Conservation (phyloP, 768 basidiomycete species). For the Serendipita vermifera region DNA sequence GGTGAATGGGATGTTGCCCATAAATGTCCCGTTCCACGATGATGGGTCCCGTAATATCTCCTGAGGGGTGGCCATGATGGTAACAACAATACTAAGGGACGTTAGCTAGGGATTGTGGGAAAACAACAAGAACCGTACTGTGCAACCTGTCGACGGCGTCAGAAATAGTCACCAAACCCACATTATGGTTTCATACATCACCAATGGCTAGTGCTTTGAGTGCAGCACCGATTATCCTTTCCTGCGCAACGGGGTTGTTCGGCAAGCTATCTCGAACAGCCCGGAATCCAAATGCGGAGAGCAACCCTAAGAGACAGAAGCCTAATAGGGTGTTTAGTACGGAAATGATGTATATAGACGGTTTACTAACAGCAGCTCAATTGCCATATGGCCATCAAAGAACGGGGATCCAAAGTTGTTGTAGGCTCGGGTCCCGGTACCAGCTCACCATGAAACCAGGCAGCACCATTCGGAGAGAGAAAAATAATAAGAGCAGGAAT, state of each 20-base stretch:
- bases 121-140: conserved; percentile 35
- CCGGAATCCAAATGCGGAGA: conserved; percentile 54
- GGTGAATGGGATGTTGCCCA: conserved; percentile 61
- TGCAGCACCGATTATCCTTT: conserved; percentile 51
- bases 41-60: conserved; percentile 37
- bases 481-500: conserved; percentile 39
- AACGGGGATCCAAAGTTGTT: conserved; percentile 33
- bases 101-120: conserved; percentile 4
- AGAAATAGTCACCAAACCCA: background rate
- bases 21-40: conserved; percentile 58
- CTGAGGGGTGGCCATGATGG: conserved; percentile 45
- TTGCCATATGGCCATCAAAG: conserved; percentile 53
- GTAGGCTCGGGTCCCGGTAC: conserved; percentile 33
- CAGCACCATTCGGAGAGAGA: conserved; percentile 40
- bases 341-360: background rate
- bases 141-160: conserved; percentile 33
- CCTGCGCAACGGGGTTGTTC: conserved; percentile 34
- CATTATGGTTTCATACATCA: conserved; percentile 39
- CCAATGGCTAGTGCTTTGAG: conserved; percentile 52
- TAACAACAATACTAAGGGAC: conserved; percentile 38
- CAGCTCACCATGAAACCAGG: conserved; percentile 55
- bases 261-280: conserved; percentile 48
- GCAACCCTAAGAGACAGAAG: conserved; percentile 48
- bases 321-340: conserved; percentile 43
- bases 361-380: conserved; percentile 45